phyloP scores from a whole-genome alignment of 2,329 filamentous ascomycete genomes.

The Tolypocladium inflatum region DNA sequence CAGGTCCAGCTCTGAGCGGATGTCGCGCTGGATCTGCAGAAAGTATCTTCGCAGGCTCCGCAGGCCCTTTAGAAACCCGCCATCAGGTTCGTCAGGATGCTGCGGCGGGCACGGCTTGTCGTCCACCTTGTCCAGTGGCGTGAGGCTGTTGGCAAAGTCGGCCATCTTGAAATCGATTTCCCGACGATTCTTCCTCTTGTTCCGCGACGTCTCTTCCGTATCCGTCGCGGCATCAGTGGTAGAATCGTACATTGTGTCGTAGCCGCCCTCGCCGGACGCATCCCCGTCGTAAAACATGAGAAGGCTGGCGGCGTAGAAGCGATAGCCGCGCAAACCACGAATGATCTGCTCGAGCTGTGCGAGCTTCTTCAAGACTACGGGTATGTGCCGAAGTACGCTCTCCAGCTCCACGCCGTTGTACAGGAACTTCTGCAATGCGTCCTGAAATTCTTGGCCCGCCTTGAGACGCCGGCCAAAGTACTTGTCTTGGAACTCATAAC shows the following conservation, averaged over 20 bases:
- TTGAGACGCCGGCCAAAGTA: constrained; percentile 88
- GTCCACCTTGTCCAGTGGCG: constrained; percentile 63
- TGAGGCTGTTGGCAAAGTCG: constrained; percentile 96
- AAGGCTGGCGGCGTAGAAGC: constrained; percentile 91
- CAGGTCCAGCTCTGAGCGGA: constrained; percentile 45
- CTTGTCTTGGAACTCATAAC: constrained; percentile 95
- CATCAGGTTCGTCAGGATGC: constrained; percentile 71
- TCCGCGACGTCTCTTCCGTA: constrained; percentile 42
- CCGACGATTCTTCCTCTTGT: constrained; percentile 37
- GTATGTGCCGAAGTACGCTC: constrained; percentile 79
- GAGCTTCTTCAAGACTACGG: constrained; percentile 76
- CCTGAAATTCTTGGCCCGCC: constrained; percentile 80
- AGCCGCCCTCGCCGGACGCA: constrained; percentile 35
- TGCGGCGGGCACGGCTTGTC: constrained; percentile 67
- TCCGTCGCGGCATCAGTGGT: constrained; percentile 50
- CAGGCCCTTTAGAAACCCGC: constrained; percentile 81
- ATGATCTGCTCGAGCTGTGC: constrained; percentile 77
- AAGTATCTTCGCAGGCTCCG: constrained; percentile 76
- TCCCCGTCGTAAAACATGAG: constrained; percentile 96
- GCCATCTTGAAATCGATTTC: constrained; percentile 93
- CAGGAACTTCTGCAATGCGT: constrained; percentile 78
- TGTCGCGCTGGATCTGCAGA: constrained; percentile 73
- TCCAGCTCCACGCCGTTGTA: constrained; percentile 78
- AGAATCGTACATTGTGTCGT: constrained; percentile 45
- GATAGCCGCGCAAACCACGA: constrained; percentile 68